These are phyloP conservation scores for Ogataea methanolica DNA, from an alignment of 805 yeast species.

Conservation along the genomic window DNA sequence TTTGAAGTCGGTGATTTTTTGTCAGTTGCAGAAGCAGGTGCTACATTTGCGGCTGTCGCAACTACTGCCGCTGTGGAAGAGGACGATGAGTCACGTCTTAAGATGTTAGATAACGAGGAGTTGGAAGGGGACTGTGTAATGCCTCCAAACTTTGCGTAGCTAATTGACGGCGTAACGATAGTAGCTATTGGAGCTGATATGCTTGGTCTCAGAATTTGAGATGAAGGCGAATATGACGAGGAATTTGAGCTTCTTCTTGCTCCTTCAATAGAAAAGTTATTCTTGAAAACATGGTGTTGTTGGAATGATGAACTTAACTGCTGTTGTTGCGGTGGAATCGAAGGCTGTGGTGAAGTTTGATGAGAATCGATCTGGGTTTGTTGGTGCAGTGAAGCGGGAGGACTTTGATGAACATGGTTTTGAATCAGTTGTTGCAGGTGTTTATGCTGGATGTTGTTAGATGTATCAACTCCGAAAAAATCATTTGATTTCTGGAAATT, in stretches of 20 bases:
- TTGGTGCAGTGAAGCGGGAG: not conserved
- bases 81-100: slow-evolving; percentile 14
- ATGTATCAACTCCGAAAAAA: slow-evolving; percentile 13
- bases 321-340: slow-evolving; percentile 3
- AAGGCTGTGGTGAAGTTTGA: too few relatives aligned
- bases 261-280: slow-evolving; percentile 10
- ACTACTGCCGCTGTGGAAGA: slow-evolving; percentile 1
- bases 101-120: slow-evolving; percentile 15
- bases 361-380: slow-evolving; percentile 2
- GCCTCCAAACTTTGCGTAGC: slow-evolving; percentile 18
- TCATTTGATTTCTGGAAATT: slow-evolving; percentile 25
- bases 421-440: not conserved
- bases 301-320: slow-evolving; percentile 7
- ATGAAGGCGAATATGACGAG: slow-evolving; percentile 21
- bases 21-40: not conserved
- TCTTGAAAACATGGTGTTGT: slow-evolving; percentile 10
- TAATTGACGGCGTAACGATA: slow-evolving; percentile 20
- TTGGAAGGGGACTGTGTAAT: slow-evolving; percentile 16
- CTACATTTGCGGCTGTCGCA: slow-evolving; percentile 6
- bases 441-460: not conserved
- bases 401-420: not conserved
- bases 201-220: slow-evolving; percentile 16
- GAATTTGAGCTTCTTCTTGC: slow-evolving; percentile 19
- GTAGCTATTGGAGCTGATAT: slow-evolving; percentile 11
- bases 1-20: not conserved